Conservation (phyloP, 768 basidiomycete genomes). For the Collybia sp. region DNA sequence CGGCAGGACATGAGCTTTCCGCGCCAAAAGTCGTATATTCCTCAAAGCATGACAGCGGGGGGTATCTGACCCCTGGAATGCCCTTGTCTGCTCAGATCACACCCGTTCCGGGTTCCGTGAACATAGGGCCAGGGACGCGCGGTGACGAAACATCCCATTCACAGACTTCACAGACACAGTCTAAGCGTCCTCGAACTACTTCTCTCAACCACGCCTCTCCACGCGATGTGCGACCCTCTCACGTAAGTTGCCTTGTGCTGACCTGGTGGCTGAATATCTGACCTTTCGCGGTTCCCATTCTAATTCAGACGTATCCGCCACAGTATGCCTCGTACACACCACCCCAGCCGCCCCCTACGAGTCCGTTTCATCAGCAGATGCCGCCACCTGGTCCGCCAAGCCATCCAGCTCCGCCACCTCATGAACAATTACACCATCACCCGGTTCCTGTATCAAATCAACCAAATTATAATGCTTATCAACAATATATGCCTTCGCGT, state of each 20-base stretch:
- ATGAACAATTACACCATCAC: slow-evolving; percentile 38
- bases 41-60: slow-evolving; percentile 44
- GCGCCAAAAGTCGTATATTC: slow-evolving; percentile 35
- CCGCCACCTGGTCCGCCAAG: slow-evolving; percentile 20
- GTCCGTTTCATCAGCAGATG: slow-evolving; percentile 25
- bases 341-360: slow-evolving; percentile 25
- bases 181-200: slow-evolving; percentile 39
- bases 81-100: slow-evolving; percentile 40
- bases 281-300: slow-evolving; percentile 1
- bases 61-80: slow-evolving; percentile 43
- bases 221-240: slow-evolving; percentile 44
- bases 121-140: slow-evolving; percentile 25
- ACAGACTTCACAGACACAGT: slow-evolving; percentile 30
- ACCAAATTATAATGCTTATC: slow-evolving; percentile 27
- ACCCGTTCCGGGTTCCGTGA: slow-evolving; percentile 32
- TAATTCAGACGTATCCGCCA: slow-evolving; percentile 31
- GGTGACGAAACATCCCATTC: slow-evolving; percentile 31
- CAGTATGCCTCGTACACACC: slow-evolving; percentile 40
- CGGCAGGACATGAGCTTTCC: slow-evolving; percentile 33
- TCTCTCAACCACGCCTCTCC: slow-evolving; percentile 28
- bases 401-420: slow-evolving; percentile 23
- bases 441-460: slow-evolving; percentile 30
- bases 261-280: background rate
- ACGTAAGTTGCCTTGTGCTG: slow-evolving; percentile 34
- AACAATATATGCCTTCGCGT: slow-evolving; percentile 26